Base-by-base conservation (phyloP, 306 rosid genomes). In the Prunus mongolica region DNA sequence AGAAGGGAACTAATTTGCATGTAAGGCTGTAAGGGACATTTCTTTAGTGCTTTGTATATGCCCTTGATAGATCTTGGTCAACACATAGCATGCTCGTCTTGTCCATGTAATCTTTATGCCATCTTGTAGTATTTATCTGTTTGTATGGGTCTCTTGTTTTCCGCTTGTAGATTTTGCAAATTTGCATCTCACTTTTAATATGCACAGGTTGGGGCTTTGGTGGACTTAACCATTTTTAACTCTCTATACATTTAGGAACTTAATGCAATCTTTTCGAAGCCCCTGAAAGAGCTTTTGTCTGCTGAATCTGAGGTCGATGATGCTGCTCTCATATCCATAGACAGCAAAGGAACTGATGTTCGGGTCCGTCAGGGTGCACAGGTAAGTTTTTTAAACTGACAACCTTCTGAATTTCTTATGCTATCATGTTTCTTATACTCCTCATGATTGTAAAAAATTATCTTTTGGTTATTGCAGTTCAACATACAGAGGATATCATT, bases 351-450 rank as follows among this genome's bases (percentile, higher is more conserved):
- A 74, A 91, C 86, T 7, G 99, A 96, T 80, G 85, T 96, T 34
- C 89, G 99, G 85, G 99, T 96, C 55, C 98, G 98, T 51, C 97
- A 96, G 83, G 99, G 99, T 47, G 99, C 98, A 60, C 97, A 96
- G 98, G 99, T 95, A 77, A 38, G 68, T 19, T 7, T 28, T 71
- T 63, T 61, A 20, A 50, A 2, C 22, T 67, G 45, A 46, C 32
- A 15, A 54, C 38, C 65, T 69, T 44, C 15, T 22, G 3, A 6
- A 58, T 45, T 16, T 75, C 54, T 16, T 4, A 63, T 63, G 14
- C 32, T 58, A 16, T 15, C 10, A 12, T 9, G 20, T 8, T 63
- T 19, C 63, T 71, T 72, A 5, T 34, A 55, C 56, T 47, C 14
- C 30, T 47, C 19, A 46, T 14, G 9, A 76, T 69, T 45, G 44